A percentile compares a stretch with the other conserved stretches of the same genome.
Conservation (phyloP, 345 rosid genomes). For the Reutealis trisperma region DNA sequence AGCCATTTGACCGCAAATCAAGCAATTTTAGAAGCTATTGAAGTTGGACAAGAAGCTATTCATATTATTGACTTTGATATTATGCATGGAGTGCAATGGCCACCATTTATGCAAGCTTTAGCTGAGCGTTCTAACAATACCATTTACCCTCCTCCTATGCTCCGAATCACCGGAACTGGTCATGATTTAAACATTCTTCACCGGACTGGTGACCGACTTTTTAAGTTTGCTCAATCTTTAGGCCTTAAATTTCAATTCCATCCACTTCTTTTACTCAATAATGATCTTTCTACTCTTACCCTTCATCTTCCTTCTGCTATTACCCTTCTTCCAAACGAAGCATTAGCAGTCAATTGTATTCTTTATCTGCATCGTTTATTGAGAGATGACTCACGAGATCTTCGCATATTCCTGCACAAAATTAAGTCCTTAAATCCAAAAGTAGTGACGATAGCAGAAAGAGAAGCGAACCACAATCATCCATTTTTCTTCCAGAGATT, state of each 20-base stretch:
- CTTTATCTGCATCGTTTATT: conserved; percentile 62
- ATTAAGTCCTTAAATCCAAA: conserved; percentile 70
- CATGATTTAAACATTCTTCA: conserved; percentile 53
- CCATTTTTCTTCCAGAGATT: conserved; percentile 68
- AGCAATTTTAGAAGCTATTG: conserved; percentile 78
- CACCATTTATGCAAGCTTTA: conserved; percentile 94
- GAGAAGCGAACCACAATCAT: conserved; percentile 75
- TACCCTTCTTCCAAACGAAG: conserved; percentile 57
- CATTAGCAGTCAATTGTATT: conserved; percentile 78
- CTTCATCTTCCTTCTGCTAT: conserved; percentile 48
- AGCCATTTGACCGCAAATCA: conserved; percentile 94
- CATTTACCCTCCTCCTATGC: conserved; percentile 55
- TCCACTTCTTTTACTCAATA: conserved; percentile 59
- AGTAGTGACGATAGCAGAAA: conserved; percentile 79
- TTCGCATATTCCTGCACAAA: conserved; percentile 54
- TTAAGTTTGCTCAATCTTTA: conserved; percentile 70
- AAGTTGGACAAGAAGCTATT: conserved; percentile 50
- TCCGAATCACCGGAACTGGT: conserved; percentile 89
- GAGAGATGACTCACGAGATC: conserved; percentile 49
- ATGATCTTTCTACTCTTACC: conserved; percentile 47
- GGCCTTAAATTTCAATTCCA: conserved; percentile 85
- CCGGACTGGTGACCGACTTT: conserved; percentile 84
- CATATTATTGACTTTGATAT: conserved; percentile 93
- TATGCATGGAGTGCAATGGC: conserved; percentile 99
- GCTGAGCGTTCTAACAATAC: conserved; percentile 56